These are phyloP conservation scores for Boletus rubropictus DNA, from an alignment of 768 basidiomycete genomes.

Conservation along the genomic window DNA sequence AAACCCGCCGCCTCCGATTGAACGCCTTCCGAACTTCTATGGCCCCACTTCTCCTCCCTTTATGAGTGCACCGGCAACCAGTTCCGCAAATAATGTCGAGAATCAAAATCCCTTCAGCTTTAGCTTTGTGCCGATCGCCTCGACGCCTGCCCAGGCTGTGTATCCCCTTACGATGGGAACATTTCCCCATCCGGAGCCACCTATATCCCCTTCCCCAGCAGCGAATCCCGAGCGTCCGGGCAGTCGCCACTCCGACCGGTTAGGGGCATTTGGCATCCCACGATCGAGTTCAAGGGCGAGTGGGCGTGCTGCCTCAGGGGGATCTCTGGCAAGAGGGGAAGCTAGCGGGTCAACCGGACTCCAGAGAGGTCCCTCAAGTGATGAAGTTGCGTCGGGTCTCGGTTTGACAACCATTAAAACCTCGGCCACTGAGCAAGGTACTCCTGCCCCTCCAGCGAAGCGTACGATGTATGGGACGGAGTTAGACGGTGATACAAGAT, in stretches of 20 bases:
- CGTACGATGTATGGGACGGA: conserved; percentile 84
- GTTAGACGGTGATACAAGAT: conserved; percentile 73
- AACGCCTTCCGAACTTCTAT: conserved; percentile 50
- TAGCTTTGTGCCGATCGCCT: conserved; percentile 45
- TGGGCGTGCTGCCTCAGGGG: conserved; percentile 25
- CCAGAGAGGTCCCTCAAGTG: conserved; percentile 36
- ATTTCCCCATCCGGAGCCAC: conserved; percentile 32
- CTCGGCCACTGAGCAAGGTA: conserved; percentile 34
- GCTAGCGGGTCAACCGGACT: conserved; percentile 23
- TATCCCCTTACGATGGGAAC: conserved; percentile 36
- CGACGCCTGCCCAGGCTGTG: conserved; percentile 42
- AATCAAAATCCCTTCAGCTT: conserved; percentile 53
- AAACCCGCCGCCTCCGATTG: conserved; percentile 48
- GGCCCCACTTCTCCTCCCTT: conserved; percentile 37
- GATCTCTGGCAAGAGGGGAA: conserved; percentile 24
- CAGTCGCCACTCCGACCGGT: conserved; percentile 30
- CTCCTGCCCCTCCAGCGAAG: conserved; percentile 44
- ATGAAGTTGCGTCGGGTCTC: conserved; percentile 41
- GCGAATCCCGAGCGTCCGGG: conserved; percentile 29
- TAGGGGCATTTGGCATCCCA: conserved; percentile 29
- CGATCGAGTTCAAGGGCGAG: conserved; percentile 37
- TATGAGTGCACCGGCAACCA: conserved; percentile 34
- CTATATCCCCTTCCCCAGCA: conserved; percentile 31
- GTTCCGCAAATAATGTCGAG: conserved; percentile 46
- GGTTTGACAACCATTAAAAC: conserved; percentile 38